Evolutionary conservation across 495 filamentous ascomycete genomes (phyloP), one percentile per base, ranked within the genome.

Genomic region (Pyronema domesticum): DNA sequence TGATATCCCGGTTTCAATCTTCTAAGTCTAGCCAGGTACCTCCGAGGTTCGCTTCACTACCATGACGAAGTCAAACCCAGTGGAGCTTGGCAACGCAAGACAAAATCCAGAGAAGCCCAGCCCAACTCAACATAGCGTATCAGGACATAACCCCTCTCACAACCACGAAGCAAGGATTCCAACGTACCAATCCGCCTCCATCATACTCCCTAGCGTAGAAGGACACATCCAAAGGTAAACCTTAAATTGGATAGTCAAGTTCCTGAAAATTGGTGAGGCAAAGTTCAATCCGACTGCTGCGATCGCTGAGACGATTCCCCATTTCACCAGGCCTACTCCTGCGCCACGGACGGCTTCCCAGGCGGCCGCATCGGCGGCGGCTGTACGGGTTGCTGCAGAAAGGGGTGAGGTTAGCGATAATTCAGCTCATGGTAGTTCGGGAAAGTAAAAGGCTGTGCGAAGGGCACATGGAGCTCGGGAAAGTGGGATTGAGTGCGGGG

Each of bases 181-280:
- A 44, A 35, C 42, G 37, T 55, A 64, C 58, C 53, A 47, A 10
- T 65, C 63, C 23, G 63, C 63, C 36, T 65, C 63, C 11, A 59
- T 53, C 63, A 65, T 65, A 17, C 58, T 51, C 34, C 62, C 63
- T 17, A 65, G 37, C 13, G 51, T 51, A 8, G 62, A 59, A 4
- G 63, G 63, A 46, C 63, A 65, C 63, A 65, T 65, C 62, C 62
- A 65, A 19, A 65, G 7, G 23, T 65, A 65, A 0, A 65, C 62
- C 18, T 54, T 57, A 42, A 65, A 65, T 44, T 65, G 63, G 1
- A 55, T 51, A 0, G 62, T 65, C 48, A 65, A 48, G 34, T 52
- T 52, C 7, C 63, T 55, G 15, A 65, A 62, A 6, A 65, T 30
- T 34, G 63, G 63, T 7, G 59, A 62, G n/a, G 55, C 46, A 42